Evolutionary conservation across 768 basidiomycete species (phyloP).

Genomic region (Leucocoprinus leucothites): DNA sequence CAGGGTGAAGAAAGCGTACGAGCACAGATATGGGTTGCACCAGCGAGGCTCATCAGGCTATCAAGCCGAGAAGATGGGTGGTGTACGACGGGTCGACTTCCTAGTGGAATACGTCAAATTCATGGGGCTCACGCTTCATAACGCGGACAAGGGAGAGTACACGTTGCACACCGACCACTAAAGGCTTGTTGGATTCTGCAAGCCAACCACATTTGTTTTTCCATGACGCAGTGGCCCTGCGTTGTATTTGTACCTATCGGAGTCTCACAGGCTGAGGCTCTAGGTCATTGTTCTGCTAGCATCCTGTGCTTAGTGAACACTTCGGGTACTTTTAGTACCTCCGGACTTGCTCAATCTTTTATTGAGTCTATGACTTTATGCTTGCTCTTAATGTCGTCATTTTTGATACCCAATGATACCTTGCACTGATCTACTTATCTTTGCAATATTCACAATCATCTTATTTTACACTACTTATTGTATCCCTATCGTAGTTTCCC

Average conservation of each 20-base stretch:
- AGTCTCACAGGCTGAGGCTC: background rate
- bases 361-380: background rate
- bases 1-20: constrained; percentile 7
- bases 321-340: background rate
- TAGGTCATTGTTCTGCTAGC: background rate
- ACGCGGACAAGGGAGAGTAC: constrained; percentile 7
- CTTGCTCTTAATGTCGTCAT: background rate
- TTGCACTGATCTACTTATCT: background rate
- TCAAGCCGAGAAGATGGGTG: constrained; percentile 9
- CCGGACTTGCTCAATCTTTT: background rate
- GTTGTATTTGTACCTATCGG: background rate
- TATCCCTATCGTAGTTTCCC: too few relatives aligned
- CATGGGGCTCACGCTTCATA: constrained; percentile 2
- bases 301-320: background rate
- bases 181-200: background rate
- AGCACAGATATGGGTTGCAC: background rate
- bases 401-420: background rate
- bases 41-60: background rate
- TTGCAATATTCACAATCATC: too few relatives aligned
- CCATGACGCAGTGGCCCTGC: too few relatives aligned
- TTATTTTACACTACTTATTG: too few relatives aligned
- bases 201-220: background rate
- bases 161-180: constrained; percentile 4
- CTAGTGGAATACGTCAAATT: constrained; percentile 8
- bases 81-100: constrained; percentile 5